Conservation (phyloP, 116 monocot species). For the Posidonia oceanica region DNA sequence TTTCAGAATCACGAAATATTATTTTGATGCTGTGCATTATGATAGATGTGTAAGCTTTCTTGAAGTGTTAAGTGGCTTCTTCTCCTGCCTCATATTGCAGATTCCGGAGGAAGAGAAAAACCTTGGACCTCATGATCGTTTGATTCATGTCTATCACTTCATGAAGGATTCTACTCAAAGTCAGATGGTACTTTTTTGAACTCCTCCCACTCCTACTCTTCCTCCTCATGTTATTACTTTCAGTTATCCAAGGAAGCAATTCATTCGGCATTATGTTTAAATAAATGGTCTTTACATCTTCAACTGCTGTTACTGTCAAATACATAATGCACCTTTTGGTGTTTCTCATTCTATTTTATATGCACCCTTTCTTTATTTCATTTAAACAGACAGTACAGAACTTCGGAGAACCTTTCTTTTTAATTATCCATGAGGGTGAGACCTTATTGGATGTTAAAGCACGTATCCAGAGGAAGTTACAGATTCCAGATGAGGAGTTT, state of each 20-base stretch:
- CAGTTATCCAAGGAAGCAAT: too few species aligned
- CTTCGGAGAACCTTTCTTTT: constrained; percentile 93
- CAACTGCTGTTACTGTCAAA: too few species aligned
- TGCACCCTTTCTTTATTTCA: background rate
- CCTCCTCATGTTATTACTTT: too few species aligned
- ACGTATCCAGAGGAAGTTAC: constrained; percentile 86
- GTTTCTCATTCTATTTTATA: too few species aligned
- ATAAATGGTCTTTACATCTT: background rate
- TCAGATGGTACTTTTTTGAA: constrained; percentile 35
- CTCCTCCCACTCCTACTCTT: too few species aligned
- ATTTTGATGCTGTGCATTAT: background rate
- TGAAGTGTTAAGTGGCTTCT: background rate
- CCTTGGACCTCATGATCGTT: constrained; percentile 66
- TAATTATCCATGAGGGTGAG: constrained; percentile 88
- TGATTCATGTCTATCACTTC: constrained; percentile 98
- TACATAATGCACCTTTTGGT: too few species aligned
- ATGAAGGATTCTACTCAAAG: constrained; percentile 65
- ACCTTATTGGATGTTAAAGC: constrained; percentile 67
- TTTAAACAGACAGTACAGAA: constrained; percentile 64
- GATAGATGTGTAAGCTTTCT: background rate
- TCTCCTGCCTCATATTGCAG: constrained; percentile 20
- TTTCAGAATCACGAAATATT: background rate
- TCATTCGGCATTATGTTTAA: background rate
- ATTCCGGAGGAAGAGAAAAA: constrained; percentile 98
- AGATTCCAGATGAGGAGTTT: constrained; percentile 90